phyloP scores from a whole-genome alignment of 1,284 basidiomycete species.

The Ceratobasidium sp. region DNA sequence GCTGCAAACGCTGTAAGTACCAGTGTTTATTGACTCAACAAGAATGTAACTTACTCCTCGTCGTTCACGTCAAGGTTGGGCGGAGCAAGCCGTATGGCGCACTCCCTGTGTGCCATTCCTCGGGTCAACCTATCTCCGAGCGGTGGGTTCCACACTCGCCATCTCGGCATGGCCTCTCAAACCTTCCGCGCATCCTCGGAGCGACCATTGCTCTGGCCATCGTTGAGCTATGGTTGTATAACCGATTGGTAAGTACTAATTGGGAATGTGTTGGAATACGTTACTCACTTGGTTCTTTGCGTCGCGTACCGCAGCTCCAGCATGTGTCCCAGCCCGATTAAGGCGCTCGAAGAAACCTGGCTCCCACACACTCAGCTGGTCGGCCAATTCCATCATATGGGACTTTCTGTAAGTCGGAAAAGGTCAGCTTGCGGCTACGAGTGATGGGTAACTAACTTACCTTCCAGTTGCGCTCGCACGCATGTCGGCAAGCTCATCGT shows the following conservation, averaged over 20 bases:
- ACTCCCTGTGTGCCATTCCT: constrained; percentile 5
- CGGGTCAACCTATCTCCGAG: neutral
- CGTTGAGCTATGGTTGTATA: neutral
- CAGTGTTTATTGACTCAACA: neutral
- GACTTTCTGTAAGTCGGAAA: constrained; percentile 1
- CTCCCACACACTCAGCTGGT: neutral
- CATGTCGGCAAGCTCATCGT: neutral
- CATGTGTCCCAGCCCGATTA: neutral
- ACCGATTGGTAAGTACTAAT: neutral
- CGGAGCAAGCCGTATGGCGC: neutral
- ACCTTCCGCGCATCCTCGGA: constrained; percentile 13
- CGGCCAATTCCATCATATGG: neutral
- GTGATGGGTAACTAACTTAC: neutral
- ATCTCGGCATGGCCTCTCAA: neutral
- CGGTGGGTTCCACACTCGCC: neutral
- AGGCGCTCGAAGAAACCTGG: constrained; percentile 6
- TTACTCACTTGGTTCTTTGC: constrained; percentile 17
- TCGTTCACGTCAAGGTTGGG: neutral
- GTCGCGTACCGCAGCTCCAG: neutral
- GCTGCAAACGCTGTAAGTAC: neutral
- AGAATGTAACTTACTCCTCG: constrained; percentile 4
- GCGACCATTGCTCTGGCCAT: constrained; percentile 10
- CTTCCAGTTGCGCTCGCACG: neutral
- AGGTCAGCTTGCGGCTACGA: neutral
- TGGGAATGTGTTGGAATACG: neutral